Percentiles rank a stretch among this genome's conserved stretches.
These are phyloP conservation scores for Amylocarpus encephaloides DNA, from an alignment of 2,329 filamentous ascomycete species.

Conservation along the genomic window DNA sequence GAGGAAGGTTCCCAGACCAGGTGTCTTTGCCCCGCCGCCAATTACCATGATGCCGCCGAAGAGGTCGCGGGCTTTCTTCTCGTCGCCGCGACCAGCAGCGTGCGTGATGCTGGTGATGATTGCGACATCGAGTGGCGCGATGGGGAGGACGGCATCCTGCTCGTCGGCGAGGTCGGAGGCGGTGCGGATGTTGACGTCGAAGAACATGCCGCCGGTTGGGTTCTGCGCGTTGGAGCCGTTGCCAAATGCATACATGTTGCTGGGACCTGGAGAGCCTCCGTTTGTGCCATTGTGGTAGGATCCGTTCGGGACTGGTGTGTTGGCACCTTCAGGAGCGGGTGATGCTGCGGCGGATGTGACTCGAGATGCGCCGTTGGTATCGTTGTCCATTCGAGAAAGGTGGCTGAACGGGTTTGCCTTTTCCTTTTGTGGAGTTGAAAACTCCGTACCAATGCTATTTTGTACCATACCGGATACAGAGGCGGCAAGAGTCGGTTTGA, in stretches of 20 bases:
- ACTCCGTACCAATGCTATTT: slow-evolving; percentile 35
- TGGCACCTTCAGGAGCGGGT: slow-evolving; percentile 70
- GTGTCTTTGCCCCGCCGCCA: slow-evolving; percentile 75
- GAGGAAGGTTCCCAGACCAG: slow-evolving; percentile 72
- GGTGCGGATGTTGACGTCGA: slow-evolving; percentile 37
- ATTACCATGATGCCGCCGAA: slow-evolving; percentile 86
- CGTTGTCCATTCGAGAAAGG: slow-evolving; percentile 57
- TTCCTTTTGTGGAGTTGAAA: slow-evolving; percentile 57
- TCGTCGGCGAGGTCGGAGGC: slow-evolving; percentile 50
- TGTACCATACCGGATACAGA: slow-evolving; percentile 34
- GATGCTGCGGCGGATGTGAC: slow-evolving; percentile 78
- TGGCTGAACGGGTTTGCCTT: slow-evolving; percentile 62
- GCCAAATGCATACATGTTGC: slow-evolving; percentile 14
- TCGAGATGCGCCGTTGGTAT: slow-evolving; percentile 64
- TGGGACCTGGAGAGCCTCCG: slow-evolving; percentile 28
- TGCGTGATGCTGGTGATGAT: slow-evolving; percentile 86
- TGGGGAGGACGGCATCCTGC: slow-evolving; percentile 73
- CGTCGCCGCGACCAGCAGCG: slow-evolving; percentile 73
- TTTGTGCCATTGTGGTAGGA: slow-evolving; percentile 37
- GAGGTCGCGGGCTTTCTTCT: slow-evolving; percentile 88
- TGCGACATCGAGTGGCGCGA: slow-evolving; percentile 79
- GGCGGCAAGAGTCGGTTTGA: slow-evolving; percentile 51
- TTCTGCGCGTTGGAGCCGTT: slow-evolving; percentile 43
- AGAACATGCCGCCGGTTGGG: slow-evolving; percentile 31
- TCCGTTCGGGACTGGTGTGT: slow-evolving; percentile 57